Conservation (phyloP, 83 land plant genomes). For the Picea mariana region DNA sequence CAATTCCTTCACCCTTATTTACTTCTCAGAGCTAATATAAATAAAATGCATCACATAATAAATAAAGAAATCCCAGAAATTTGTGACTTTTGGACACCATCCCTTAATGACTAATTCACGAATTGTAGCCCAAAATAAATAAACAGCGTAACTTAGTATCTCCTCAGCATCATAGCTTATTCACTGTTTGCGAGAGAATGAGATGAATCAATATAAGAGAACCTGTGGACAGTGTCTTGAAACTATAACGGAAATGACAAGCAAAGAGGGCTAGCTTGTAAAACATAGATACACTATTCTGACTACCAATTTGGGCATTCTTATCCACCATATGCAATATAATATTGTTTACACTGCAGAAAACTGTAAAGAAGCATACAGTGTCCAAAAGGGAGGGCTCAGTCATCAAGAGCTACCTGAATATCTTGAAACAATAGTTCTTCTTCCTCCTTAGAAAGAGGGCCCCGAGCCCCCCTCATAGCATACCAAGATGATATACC, state of each 20-base stretch:
- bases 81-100: background rate
- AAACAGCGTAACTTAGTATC: background rate
- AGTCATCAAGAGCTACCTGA: background rate
- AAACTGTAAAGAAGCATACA: too few species aligned
- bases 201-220: background rate
- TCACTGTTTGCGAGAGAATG: background rate
- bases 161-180: background rate
- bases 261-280: background rate
- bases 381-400: too few species aligned
- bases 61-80: background rate
- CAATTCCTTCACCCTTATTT: background rate
- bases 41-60: background rate
- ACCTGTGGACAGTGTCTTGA: background rate
- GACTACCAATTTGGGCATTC: background rate
- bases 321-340: background rate
- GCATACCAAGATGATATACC: background rate
- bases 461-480: background rate
- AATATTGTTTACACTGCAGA: background rate
- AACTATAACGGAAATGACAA: background rate
- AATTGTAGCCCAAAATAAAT: background rate
- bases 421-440: background rate
- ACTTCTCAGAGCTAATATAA: background rate
- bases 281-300: background rate
- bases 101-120: background rate
- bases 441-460: slow-evolving; percentile 2